Conservation (phyloP, 345 rosid genomes). For the Salix exigua region DNA sequence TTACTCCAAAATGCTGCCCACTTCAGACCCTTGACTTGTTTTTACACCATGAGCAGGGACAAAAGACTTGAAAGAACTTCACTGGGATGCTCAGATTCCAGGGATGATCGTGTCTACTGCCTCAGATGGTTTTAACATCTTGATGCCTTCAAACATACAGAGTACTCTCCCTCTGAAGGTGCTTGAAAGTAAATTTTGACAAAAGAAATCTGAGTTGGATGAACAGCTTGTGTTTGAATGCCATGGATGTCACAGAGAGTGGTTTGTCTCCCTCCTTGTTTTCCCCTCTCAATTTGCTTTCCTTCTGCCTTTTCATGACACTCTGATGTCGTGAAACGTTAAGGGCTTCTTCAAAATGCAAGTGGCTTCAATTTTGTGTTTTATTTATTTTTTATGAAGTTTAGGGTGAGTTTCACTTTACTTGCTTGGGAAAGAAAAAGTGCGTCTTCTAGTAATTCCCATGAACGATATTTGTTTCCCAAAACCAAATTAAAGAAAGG, state of each 20-base stretch:
- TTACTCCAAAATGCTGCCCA: slow-evolving; percentile 1
- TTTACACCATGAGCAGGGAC: slow-evolving; percentile 56
- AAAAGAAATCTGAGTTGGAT: background rate
- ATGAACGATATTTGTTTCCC: background rate
- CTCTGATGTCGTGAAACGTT: background rate
- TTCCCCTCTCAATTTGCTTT: background rate
- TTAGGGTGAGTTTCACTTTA: background rate
- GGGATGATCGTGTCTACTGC: slow-evolving; percentile 91
- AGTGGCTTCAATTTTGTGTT: background rate
- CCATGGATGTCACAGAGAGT: background rate
- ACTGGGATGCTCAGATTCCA: slow-evolving; percentile 88
- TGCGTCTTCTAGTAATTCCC: background rate
- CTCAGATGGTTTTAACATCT: slow-evolving; percentile 75
- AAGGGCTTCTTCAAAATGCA: background rate
- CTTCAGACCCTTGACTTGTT: background rate
- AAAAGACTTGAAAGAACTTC: slow-evolving; percentile 90
- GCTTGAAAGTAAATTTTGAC: background rate
- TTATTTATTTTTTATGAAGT: too few species aligned
- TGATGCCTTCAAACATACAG: slow-evolving; percentile 94
- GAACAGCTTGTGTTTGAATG: background rate
- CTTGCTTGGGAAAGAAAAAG: background rate
- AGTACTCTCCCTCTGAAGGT: slow-evolving; percentile 54
- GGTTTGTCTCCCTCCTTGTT: background rate
- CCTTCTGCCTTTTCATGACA: background rate
- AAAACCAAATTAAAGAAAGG: background rate